Percentiles rank a stretch among this genome's conserved stretches.
These are phyloP conservation scores for Verticillium nonalfalfae DNA, from an alignment of 2,329 filamentous ascomycete genomes.

Conservation along the genomic window DNA sequence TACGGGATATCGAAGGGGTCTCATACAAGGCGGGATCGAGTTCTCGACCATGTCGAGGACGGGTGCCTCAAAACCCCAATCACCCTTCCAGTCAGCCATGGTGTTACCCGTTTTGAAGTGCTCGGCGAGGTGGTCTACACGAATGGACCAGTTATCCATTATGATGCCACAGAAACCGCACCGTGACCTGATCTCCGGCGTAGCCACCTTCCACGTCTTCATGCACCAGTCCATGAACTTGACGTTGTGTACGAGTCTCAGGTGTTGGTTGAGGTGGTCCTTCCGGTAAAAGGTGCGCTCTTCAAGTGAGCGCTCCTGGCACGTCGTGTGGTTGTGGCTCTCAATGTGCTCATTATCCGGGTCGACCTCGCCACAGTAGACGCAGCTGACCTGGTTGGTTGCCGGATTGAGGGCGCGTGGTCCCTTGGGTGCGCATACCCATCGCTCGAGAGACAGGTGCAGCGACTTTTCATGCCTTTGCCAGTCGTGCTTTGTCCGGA, in stretches of 20 bases:
- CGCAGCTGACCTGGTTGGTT: slow-evolving; percentile 49
- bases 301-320: slow-evolving; percentile 55
- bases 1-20: slow-evolving; percentile 27
- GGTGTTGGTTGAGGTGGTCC: slow-evolving; percentile 60
- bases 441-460: slow-evolving; percentile 58
- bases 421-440: slow-evolving; percentile 57
- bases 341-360: slow-evolving; percentile 52
- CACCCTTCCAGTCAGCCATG: slow-evolving; percentile 65
- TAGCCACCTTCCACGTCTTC: slow-evolving; percentile 55
- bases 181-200: slow-evolving; percentile 54
- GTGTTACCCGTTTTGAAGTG: slow-evolving; percentile 61
- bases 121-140: slow-evolving; percentile 59
- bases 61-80: slow-evolving; percentile 59
- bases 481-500: slow-evolving; percentile 64
- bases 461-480: slow-evolving; percentile 65
- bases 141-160: slow-evolving; percentile 54
- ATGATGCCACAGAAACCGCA: slow-evolving; percentile 61
- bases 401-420: slow-evolving; percentile 49
- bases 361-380: slow-evolving; percentile 52
- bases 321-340: slow-evolving; percentile 54
- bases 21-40: slow-evolving; percentile 59
- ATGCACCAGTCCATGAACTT: slow-evolving; percentile 60
- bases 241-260: slow-evolving; percentile 55
- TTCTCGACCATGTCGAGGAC: slow-evolving; percentile 60
- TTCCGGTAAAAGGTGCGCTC: slow-evolving; percentile 63